Evolutionary conservation across 108 stramenopile species (phyloP), one percentile per base, ranked within the genome.

Genomic region (Epipyxis sp.): DNA sequence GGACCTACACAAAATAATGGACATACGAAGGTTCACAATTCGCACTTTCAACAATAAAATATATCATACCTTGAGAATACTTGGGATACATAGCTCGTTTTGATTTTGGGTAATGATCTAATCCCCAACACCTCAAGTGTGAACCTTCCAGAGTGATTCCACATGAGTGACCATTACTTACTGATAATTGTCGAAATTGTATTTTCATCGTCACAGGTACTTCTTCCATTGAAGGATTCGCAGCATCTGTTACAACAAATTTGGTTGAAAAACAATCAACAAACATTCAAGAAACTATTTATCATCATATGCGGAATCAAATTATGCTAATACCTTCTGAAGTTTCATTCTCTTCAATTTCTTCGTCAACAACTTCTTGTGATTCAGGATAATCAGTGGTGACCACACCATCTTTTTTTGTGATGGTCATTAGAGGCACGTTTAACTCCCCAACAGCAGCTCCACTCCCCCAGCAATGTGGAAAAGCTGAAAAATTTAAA

Each of bases 91-190:
- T n/a, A n/a, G n/a, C n/a, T n/a, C n/a, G n/a, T n/a, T n/a, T n/a
- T 20, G 20, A 25, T 57, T 25, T 57, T 16, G 16, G 54, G 20
- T 20, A 25, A 35, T 37, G 61, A 10, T 65, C 34, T 29, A 10
- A 6, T 29, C 61, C 61, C 61, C 61, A 65, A 37, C 61, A 65
- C 34, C 3, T 16, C 10, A 65, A 32, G 34, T 65, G 61, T 32
- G 61, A 29, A 3, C 61, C 61, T 32, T 32, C 3, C 13, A 65
- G 35, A 29, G 61, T 65, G 61, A 65, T 65, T 32, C 61, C 61
- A 65, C 61, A 65, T 6, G 61, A 13, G 34, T 32, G 20, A 3
- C 6, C 61, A 37, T 65, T 25, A 37, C 30, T 25, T 29, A 25
- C 61, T 3, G 13, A 13, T 10, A 65, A 6, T 65, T 65, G 61